Evolutionary conservation across 2,329 filamentous ascomycete species (phyloP).

Genomic region (Fusarium avenaceum): DNA sequence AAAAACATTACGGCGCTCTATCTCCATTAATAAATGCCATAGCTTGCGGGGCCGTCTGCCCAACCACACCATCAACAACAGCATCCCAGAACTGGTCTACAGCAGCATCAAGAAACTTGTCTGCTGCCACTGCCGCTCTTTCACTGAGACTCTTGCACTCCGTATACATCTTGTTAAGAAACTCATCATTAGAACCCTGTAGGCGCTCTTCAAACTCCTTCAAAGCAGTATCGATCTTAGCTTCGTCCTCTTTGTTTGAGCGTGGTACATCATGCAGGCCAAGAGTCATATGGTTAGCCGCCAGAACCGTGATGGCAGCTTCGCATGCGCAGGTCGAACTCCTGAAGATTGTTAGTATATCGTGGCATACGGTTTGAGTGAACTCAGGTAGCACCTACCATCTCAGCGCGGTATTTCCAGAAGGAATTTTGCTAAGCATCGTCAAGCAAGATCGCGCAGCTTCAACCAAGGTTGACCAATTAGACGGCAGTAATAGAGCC

Average conservation of each 20-base stretch:
- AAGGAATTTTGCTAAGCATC: not conserved
- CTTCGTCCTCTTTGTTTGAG: not conserved
- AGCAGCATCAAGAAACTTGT: not conserved
- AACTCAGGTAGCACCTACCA: not conserved
- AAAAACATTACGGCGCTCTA: too few species aligned
- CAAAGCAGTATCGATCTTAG: not conserved
- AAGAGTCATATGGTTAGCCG: conserved; percentile 9
- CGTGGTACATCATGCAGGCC: conserved; percentile 4
- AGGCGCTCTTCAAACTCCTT: not conserved
- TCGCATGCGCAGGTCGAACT: conserved; percentile 1
- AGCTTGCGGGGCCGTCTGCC: too few species aligned
- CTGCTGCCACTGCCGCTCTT: not conserved
- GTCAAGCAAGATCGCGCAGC: conserved; percentile 9
- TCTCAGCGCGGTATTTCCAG: not conserved
- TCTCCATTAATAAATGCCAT: too few species aligned
- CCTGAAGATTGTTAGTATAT: not conserved
- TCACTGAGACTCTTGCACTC: not conserved
- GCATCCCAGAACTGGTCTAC: too few species aligned
- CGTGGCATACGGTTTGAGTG: not conserved
- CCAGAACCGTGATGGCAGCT: conserved; percentile 6
- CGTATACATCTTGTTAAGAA: not conserved
- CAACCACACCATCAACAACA: too few species aligned
- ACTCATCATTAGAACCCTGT: not conserved
- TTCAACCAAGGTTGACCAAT: conserved; percentile 13
- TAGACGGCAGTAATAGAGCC: not conserved